A percentile compares a stretch with the other conserved stretches of the same genome.
phyloP scores from a whole-genome alignment of 768 basidiomycete genomes.

The Dacryopinax primogenitus region DNA sequence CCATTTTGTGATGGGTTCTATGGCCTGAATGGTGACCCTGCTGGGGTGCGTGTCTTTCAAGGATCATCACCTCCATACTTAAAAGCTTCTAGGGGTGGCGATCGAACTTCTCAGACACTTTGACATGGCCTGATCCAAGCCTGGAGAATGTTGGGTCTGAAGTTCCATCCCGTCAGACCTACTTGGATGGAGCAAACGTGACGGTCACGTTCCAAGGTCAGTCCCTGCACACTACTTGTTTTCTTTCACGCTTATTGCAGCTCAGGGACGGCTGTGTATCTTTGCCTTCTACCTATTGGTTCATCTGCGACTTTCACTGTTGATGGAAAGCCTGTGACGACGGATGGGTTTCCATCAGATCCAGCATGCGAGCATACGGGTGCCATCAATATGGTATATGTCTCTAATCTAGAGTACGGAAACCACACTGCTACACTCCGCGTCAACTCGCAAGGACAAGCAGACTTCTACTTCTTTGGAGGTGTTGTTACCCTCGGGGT shows the following conservation, averaged over 20 bases:
- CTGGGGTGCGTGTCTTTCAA: background rate
- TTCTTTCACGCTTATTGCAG: background rate
- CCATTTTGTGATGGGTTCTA: background rate
- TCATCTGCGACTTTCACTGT: background rate
- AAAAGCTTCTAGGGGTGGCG: background rate
- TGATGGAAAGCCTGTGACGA: background rate
- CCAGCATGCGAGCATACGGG: background rate
- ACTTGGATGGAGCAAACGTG: background rate
- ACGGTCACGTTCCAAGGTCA: background rate
- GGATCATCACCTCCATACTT: background rate
- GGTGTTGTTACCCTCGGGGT: background rate
- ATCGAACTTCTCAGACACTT: background rate
- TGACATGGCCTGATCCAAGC: background rate
- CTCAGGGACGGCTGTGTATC: background rate
- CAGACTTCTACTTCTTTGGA: background rate
- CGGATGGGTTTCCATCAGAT: background rate
- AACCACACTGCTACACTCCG: background rate
- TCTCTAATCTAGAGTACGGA: background rate
- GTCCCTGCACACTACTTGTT: background rate
- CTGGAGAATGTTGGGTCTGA: background rate
- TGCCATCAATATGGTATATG: background rate
- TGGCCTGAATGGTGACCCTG: background rate
- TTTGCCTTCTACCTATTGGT: background rate
- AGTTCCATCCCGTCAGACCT: background rate
- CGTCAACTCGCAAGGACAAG: background rate